A percentile compares a stretch with the other conserved stretches of the same genome.
Conservation (phyloP, 2,329 filamentous ascomycete species). For the Diaporthe sp. region DNA sequence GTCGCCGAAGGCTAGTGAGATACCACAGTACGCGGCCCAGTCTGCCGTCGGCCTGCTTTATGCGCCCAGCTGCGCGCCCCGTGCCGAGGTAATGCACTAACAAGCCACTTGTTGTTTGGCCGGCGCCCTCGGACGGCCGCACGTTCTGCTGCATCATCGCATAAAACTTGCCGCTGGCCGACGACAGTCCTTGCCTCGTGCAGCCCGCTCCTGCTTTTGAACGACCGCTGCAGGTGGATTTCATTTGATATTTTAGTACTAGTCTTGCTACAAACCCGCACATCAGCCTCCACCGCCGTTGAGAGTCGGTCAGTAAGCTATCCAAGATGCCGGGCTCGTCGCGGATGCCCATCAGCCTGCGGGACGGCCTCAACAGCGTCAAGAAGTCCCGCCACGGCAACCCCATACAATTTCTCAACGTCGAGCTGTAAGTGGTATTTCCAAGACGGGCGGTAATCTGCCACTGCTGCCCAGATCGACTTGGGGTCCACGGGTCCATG, state of each 20-base stretch:
- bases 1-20: slow-evolving; percentile 14
- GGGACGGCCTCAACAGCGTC: slow-evolving; percentile 72
- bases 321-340: slow-evolving; percentile 71
- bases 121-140: slow-evolving; percentile 29
- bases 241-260: neutral
- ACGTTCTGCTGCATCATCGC: slow-evolving; percentile 19
- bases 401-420: slow-evolving; percentile 69
- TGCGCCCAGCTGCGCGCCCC: neutral
- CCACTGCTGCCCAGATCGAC: neutral
- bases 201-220: slow-evolving; percentile 6
- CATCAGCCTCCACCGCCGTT: neutral
- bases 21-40: neutral
- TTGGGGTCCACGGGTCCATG: neutral
- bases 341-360: slow-evolving; percentile 76
- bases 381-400: slow-evolving; percentile 66
- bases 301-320: neutral
- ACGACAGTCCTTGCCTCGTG: slow-evolving; percentile 3
- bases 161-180: slow-evolving; percentile 23
- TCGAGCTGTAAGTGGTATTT: slow-evolving; percentile 70
- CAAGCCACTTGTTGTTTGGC: neutral
- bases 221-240: neutral
- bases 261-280: neutral
- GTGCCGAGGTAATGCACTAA: slow-evolving; percentile 16
- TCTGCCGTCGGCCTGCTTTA: neutral
- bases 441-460: neutral